phyloP scores from a whole-genome alignment of 202 grass and related monocot species.

The Eragrostis tef region DNA sequence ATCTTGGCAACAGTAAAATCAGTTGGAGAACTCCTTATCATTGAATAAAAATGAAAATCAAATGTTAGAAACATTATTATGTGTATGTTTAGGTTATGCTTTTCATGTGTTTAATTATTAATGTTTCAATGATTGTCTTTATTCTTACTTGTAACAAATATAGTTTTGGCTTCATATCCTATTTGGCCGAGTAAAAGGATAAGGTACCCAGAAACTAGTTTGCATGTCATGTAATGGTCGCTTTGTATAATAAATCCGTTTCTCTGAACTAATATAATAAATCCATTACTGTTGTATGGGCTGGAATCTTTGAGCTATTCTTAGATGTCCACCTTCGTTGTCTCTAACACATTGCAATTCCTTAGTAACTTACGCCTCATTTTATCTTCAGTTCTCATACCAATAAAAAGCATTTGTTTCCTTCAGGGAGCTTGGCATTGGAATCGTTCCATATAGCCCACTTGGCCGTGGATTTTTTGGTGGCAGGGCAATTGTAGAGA shows the following conservation, averaged over 20 bases:
- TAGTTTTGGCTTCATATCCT: not conserved
- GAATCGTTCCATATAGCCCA: slow-evolving; percentile 76
- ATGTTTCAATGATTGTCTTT: not conserved
- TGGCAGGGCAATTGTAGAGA: slow-evolving; percentile 63
- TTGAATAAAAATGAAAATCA: slow-evolving; percentile 14
- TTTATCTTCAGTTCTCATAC: slow-evolving; percentile 37
- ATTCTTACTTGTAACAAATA: not conserved
- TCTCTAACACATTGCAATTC: slow-evolving; percentile 16
- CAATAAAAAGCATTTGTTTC: slow-evolving; percentile 28
- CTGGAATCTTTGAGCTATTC: not conserved
- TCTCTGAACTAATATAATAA: slow-evolving; percentile 10
- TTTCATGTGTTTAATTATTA: not conserved
- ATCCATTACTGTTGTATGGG: slow-evolving; percentile 15
- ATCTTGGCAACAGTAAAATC: slow-evolving; percentile 9
- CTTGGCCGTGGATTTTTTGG: slow-evolving; percentile 76
- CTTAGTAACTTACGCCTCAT: slow-evolving; percentile 22
- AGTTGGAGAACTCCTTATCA: not conserved
- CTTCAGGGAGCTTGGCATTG: slow-evolving; percentile 80
- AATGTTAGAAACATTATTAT: not conserved
- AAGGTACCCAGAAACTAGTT: slow-evolving; percentile 21
- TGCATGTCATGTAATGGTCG: slow-evolving; percentile 23
- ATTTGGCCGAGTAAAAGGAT: not conserved
- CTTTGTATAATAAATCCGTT: slow-evolving; percentile 9
- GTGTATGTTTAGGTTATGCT: slow-evolving; percentile 1
- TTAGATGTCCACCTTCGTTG: not conserved